phyloP scores from a whole-genome alignment of 2,329 filamentous ascomycete genomes.

The Hymenoscyphus albidus region DNA sequence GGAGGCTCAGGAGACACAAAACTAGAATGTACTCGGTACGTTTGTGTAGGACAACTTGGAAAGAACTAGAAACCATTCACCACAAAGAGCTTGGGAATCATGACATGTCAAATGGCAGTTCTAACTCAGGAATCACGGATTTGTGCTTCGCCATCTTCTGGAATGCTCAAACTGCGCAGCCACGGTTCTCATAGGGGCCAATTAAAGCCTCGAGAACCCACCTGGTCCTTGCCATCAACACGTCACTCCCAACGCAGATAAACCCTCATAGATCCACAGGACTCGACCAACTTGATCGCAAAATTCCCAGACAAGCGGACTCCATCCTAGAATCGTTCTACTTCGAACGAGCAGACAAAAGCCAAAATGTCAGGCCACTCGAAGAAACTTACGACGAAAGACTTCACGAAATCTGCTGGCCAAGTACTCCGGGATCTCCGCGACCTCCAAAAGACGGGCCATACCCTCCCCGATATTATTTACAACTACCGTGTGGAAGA shows the following conservation, averaged over 20 bases:
- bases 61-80: background rate
- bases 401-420: conserved; percentile 1
- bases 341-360: background rate
- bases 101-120: background rate
- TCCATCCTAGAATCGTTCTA: background rate
- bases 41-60: background rate
- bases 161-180: background rate
- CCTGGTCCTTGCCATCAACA: background rate
- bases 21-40: no score
- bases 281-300: background rate
- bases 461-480: conserved; percentile 8
- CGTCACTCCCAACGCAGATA: background rate
- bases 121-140: background rate
- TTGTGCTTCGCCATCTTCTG: no score
- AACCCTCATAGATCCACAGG: background rate
- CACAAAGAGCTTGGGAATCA: background rate
- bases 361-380: conserved; percentile 2
- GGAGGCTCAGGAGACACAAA: no score
- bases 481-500: conserved; percentile 8
- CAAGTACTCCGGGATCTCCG: conserved; percentile 2
- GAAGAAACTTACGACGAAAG: conserved; percentile 7
- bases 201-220: background rate
- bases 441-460: conserved; percentile 3
- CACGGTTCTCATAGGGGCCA: background rate
- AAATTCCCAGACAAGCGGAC: background rate